Conservation (phyloP, 2,329 filamentous ascomycete species). For the Dothideomycetes sp. region DNA sequence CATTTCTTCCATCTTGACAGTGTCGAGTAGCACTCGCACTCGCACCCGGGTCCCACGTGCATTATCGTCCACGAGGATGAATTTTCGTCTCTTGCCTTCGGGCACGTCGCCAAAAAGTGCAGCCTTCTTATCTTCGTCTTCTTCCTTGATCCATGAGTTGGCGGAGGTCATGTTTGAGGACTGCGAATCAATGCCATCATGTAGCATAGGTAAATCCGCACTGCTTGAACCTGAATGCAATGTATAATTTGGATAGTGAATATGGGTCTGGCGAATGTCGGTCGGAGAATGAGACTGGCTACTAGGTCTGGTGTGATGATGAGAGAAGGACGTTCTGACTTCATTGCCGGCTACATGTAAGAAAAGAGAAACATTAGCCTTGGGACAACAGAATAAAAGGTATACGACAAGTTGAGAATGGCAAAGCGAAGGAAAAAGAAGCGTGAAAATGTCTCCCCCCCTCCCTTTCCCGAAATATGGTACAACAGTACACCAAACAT, state of each 20-base stretch:
- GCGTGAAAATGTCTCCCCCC: slow-evolving; percentile 1
- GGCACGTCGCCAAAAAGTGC: slow-evolving; percentile 80
- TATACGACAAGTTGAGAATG: slow-evolving; percentile 14
- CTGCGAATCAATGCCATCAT: slow-evolving; percentile 41
- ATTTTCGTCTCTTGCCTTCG: slow-evolving; percentile 86
- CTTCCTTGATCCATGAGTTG: slow-evolving; percentile 32
- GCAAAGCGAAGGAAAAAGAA: slow-evolving; percentile 21
- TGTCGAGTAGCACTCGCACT: slow-evolving; percentile 85
- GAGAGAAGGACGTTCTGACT: slow-evolving; percentile 48
- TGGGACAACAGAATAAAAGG: slow-evolving; percentile 13
- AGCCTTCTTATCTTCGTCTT: slow-evolving; percentile 48
- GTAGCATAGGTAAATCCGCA: slow-evolving; percentile 54
- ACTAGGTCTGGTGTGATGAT: slow-evolving; percentile 50
- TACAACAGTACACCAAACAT: too few species aligned
- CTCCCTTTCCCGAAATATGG: too few species aligned
- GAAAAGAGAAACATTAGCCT: slow-evolving; percentile 31
- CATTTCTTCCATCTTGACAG: slow-evolving; percentile 89
- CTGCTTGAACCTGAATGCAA: slow-evolving; percentile 42
- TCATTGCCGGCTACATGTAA: slow-evolving; percentile 45
- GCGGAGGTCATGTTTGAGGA: slow-evolving; percentile 21
- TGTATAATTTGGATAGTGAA: slow-evolving; percentile 64
- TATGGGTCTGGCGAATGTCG: slow-evolving; percentile 63
- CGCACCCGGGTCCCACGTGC: slow-evolving; percentile 71
- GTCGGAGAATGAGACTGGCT: slow-evolving; percentile 43
- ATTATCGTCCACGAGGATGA: slow-evolving; percentile 87